Conservation (phyloP, 2,329 filamentous ascomycete genomes). For the Ascocoryne sarcoides region DNA sequence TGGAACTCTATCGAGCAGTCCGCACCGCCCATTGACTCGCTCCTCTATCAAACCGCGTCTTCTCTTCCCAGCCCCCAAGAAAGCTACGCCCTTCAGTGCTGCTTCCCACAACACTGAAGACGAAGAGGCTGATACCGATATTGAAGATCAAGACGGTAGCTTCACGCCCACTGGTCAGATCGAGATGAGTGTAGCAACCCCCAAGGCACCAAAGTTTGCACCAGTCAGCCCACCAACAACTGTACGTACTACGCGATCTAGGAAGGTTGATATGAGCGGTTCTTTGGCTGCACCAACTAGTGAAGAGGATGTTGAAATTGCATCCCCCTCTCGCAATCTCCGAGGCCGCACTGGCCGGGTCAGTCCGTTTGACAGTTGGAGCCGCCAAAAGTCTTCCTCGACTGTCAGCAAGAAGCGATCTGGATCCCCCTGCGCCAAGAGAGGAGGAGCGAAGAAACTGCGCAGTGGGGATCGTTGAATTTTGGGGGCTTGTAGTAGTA, state of each 20-base stretch:
- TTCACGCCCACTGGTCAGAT: constrained; percentile 26
- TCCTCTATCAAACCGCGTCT: constrained; percentile 65
- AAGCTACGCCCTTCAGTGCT: constrained; percentile 47
- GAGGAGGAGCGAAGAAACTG: not conserved
- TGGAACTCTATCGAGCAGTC: constrained; percentile 28
- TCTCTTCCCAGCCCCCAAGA: constrained; percentile 47
- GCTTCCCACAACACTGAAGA: constrained; percentile 53
- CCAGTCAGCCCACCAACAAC: constrained; percentile 57
- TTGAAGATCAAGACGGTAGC: constrained; percentile 32
- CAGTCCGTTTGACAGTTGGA: not conserved
- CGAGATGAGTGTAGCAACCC: constrained; percentile 37
- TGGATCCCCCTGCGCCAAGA: not conserved
- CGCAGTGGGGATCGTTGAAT: not conserved
- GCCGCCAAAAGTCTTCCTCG: constrained; percentile 8
- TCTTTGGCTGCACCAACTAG: constrained; percentile 29
- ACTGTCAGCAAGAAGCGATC: not conserved
- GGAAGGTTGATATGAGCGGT: constrained; percentile 31
- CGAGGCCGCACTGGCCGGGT: constrained; percentile 22
- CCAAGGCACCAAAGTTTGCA: constrained; percentile 45
- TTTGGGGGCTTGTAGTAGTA: not conserved
- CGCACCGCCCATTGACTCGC: constrained; percentile 46
- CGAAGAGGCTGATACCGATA: constrained; percentile 42
- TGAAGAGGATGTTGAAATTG: constrained; percentile 11
- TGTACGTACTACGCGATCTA: constrained; percentile 49
- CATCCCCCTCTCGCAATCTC: constrained; percentile 12